Evolutionary conservation across 192 early-diverging fungal species (phyloP).

Genomic region (Coemansia sp.): DNA sequence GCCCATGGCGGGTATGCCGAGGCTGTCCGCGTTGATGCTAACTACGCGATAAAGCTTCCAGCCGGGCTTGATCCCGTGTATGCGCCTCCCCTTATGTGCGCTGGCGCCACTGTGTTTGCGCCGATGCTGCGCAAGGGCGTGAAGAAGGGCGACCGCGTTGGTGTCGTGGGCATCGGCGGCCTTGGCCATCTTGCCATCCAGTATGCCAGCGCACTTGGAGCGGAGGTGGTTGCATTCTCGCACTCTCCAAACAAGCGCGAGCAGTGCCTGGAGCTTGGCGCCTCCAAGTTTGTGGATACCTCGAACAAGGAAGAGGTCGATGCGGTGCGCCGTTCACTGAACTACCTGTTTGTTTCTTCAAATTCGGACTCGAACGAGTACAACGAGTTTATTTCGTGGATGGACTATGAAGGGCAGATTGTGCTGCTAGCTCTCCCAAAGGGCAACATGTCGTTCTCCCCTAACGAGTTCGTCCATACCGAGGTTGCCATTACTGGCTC

Average conservation of each 20-base stretch:
- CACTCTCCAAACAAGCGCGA: constrained; percentile 59
- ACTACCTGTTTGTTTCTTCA: constrained; percentile 41
- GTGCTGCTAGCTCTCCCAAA: constrained; percentile 69
- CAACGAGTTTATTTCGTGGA: constrained; percentile 18
- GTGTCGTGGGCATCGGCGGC: constrained; percentile 75
- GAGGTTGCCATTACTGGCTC: constrained; percentile 63
- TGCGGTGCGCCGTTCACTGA: constrained; percentile 19
- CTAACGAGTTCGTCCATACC: constrained; percentile 47
- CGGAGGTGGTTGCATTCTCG: constrained; percentile 55
- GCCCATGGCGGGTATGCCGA: constrained; percentile 63
- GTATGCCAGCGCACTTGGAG: constrained; percentile 46
- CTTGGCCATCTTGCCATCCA: constrained; percentile 74
- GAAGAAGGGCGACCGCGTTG: too few species aligned
- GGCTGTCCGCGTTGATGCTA: constrained; percentile 58
- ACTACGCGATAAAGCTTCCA: constrained; percentile 70
- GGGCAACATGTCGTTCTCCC: constrained; percentile 49
- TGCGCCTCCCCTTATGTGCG: constrained; percentile 78
- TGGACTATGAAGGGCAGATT: constrained; percentile 58
- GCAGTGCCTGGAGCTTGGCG: constrained; percentile 58
- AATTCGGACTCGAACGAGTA: constrained; percentile 47
- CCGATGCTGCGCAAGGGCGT: constrained; percentile 56
- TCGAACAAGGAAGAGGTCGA: constrained; percentile 33
- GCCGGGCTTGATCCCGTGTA: constrained; percentile 52
- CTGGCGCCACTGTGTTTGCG: constrained; percentile 74
- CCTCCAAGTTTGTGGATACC: constrained; percentile 54